phyloP scores from a whole-genome alignment of 2,329 filamentous ascomycete species.

The Elsinoe ampelina region DNA sequence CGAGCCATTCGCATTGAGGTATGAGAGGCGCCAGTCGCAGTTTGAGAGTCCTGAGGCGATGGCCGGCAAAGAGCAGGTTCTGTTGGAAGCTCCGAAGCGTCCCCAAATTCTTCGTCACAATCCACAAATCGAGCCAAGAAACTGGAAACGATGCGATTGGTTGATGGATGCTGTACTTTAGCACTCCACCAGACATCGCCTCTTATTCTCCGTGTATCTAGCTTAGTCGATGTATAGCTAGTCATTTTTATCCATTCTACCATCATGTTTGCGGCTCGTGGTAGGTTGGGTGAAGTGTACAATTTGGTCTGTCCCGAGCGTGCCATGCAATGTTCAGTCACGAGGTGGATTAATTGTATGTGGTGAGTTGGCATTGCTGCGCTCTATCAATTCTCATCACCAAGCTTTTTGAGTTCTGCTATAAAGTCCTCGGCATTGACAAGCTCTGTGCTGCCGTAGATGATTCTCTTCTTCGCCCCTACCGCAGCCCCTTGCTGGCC shows the following conservation, averaged over 20 bases:
- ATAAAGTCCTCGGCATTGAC: constrained; percentile 56
- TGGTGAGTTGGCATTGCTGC: too few species aligned
- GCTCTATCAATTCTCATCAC: constrained; percentile 41
- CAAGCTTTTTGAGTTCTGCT: constrained; percentile 48
- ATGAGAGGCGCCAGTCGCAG: background rate
- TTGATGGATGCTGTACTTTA: too few species aligned
- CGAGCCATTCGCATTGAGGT: constrained; percentile 1
- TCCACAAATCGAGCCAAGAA: constrained; percentile 1
- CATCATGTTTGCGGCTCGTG: too few species aligned
- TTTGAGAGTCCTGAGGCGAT: background rate
- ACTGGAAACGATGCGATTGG: background rate
- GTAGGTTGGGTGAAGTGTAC: too few species aligned
- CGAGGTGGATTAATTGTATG: too few species aligned
- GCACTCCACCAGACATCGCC: background rate
- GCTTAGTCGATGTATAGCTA: background rate
- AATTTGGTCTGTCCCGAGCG: background rate
- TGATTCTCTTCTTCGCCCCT: constrained; percentile 65
- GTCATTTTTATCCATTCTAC: too few species aligned
- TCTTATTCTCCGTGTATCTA: background rate
- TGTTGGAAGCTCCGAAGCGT: constrained; percentile 1
- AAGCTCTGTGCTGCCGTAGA: constrained; percentile 85
- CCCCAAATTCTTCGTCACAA: background rate
- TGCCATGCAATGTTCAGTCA: background rate
- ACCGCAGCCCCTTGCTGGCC: constrained; percentile 43
- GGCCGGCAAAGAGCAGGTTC: background rate